phyloP scores from a whole-genome alignment of 257 asterid genomes.

The Datura wrightii region DNA sequence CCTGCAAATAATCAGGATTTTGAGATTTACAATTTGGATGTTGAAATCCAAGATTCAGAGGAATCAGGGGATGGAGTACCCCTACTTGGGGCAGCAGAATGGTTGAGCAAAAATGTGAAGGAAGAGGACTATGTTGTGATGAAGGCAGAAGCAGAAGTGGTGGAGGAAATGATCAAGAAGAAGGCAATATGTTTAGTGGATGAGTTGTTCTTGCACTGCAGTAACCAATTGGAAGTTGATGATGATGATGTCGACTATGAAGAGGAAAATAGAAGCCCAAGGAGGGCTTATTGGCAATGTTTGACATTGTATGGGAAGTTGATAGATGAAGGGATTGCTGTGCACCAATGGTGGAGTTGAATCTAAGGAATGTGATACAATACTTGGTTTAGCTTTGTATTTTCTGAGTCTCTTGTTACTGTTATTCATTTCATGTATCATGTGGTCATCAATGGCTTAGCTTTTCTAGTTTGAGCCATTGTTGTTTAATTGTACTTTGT shows the following conservation, averaged over 20 bases:
- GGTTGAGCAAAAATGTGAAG: conserved; percentile 52
- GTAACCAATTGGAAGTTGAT: conserved; percentile 48
- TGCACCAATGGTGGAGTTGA: conserved; percentile 72
- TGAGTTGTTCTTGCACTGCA: conserved; percentile 64
- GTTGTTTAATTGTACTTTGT: not conserved
- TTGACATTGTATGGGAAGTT: conserved; percentile 59
- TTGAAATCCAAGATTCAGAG: conserved; percentile 22
- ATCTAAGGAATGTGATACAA: not conserved
- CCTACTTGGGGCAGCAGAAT: conserved; percentile 36
- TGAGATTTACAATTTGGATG: conserved; percentile 49
- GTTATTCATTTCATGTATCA: not conserved
- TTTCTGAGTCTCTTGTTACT: conserved; percentile 1
- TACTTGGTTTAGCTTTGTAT: conserved; percentile 22
- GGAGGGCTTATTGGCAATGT: conserved; percentile 69
- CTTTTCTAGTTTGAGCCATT: conserved; percentile 4
- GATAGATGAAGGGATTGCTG: conserved; percentile 64
- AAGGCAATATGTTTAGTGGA: conserved; percentile 54
- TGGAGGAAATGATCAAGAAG: conserved; percentile 61
- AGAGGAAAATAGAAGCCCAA: conserved; percentile 38
- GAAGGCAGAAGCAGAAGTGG: conserved; percentile 68
- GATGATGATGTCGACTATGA: conserved; percentile 24
- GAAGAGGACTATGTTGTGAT: conserved; percentile 63
- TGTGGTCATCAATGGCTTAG: conserved; percentile 16
- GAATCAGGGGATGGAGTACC: conserved; percentile 18
- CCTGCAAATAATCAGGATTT: conserved; percentile 70